Percentiles rank a stretch among this genome's conserved stretches.
Evolutionary conservation across 2,329 filamentous ascomycete species (phyloP).

Genomic region (Pyrenochaeta sp.): DNA sequence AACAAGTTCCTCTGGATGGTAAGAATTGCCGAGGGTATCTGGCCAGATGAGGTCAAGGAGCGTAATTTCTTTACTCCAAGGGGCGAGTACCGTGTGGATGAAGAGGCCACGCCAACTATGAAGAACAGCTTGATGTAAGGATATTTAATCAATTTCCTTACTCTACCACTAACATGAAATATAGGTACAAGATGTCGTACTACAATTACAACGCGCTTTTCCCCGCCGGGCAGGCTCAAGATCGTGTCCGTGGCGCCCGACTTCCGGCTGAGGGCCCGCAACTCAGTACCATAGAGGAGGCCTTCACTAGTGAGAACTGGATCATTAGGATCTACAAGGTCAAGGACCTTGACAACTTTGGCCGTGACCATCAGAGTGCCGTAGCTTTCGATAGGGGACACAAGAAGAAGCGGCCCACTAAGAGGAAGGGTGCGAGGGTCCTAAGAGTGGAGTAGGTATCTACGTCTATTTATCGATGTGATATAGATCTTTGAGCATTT

Average conservation of each 20-base stretch:
- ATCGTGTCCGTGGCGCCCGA: slow-evolving; percentile 83
- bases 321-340: slow-evolving; percentile 99
- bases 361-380: slow-evolving; percentile 79
- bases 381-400: slow-evolving; percentile 77
- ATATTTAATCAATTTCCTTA: background rate
- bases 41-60: slow-evolving; percentile 99
- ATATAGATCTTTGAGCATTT: slow-evolving; percentile 34
- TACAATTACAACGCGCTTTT: slow-evolving; percentile 96
- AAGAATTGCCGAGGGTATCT: slow-evolving; percentile 97
- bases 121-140: slow-evolving; percentile 98
- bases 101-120: slow-evolving; percentile 94
- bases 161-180: slow-evolving; percentile 32
- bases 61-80: slow-evolving; percentile 92
- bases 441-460: slow-evolving; percentile 72
- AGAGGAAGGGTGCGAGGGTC: slow-evolving; percentile 75
- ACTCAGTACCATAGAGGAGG: slow-evolving; percentile 91
- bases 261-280: slow-evolving; percentile 86
- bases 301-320: slow-evolving; percentile 99
- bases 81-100: slow-evolving; percentile 94
- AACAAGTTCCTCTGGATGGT: slow-evolving; percentile 99
- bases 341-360: slow-evolving; percentile 97
- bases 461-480: slow-evolving; percentile 3
- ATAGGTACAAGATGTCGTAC: slow-evolving; percentile 99
- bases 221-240: slow-evolving; percentile 86
- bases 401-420: slow-evolving; percentile 81